Conservation (phyloP, 495 filamentous ascomycete genomes). For the Xylaria intraflava region DNA sequence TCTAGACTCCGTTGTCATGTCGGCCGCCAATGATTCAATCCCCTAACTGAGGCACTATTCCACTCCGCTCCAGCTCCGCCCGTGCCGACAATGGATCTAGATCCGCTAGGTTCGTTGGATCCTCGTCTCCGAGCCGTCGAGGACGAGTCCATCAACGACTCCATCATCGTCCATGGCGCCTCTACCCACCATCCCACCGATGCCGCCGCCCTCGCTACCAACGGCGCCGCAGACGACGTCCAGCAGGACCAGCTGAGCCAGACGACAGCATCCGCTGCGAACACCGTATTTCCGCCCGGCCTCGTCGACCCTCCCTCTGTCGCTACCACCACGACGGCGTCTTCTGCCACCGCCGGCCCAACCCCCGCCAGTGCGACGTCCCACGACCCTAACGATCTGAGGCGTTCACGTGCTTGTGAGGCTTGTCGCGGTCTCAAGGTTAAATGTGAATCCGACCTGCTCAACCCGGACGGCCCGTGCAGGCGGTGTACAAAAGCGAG, state of each 20-base stretch:
- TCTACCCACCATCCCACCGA: not conserved
- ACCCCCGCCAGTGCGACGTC: not conserved
- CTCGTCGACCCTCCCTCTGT: not conserved
- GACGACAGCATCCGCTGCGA: not conserved
- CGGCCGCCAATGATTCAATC: not conserved
- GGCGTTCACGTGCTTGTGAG: slow-evolving; percentile 76
- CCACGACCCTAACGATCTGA: slow-evolving; percentile 50
- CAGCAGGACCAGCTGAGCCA: slow-evolving; percentile 1
- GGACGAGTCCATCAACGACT: slow-evolving; percentile 18
- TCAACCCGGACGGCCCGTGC: slow-evolving; percentile 60
- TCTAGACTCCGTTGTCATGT: slow-evolving; percentile 1
- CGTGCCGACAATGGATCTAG: slow-evolving; percentile 8
- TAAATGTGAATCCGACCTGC: slow-evolving; percentile 69
- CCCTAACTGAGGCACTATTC: not conserved
- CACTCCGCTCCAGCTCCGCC: not conserved
- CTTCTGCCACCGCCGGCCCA: not conserved
- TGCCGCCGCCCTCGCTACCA: not conserved
- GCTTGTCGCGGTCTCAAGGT: slow-evolving; percentile 87
- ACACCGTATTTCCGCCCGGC: not conserved
- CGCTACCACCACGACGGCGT: not conserved
- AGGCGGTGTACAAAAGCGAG: slow-evolving; percentile 81
- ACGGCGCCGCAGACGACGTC: not conserved
- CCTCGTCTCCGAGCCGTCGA: slow-evolving; percentile 22
- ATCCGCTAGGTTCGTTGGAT: slow-evolving; percentile 20
- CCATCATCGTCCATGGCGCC: not conserved